Conservation (phyloP, 75 land plant genomes). For the Gnetum montanum region DNA sequence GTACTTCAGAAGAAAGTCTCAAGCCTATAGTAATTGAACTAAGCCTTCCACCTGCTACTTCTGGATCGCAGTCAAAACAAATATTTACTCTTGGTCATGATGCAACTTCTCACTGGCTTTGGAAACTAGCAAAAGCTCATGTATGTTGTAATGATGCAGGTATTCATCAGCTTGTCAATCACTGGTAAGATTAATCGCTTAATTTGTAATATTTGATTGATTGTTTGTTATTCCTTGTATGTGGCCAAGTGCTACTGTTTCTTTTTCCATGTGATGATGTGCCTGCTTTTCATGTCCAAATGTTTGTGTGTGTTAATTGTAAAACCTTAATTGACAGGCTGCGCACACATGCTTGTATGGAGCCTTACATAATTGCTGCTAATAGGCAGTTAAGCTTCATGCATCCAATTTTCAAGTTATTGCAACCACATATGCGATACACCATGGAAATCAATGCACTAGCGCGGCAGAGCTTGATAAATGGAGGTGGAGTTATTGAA, state of each 20-base stretch:
- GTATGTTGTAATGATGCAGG: conserved; percentile 74
- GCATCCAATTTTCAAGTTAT: conserved; percentile 76
- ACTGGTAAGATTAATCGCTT: conserved; percentile 46
- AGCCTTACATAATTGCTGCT: conserved; percentile 74
- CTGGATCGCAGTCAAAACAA: conserved; percentile 23
- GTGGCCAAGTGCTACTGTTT: neutral
- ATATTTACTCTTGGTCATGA: conserved; percentile 50
- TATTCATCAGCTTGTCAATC: conserved; percentile 71
- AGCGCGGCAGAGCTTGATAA: conserved; percentile 71
- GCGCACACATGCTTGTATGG: conserved; percentile 69
- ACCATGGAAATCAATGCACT: conserved; percentile 79
- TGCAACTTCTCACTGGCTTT: conserved; percentile 55
- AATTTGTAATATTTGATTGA: neutral
- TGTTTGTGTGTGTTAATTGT: neutral
- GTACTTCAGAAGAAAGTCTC: conserved; percentile 36
- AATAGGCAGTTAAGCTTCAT: conserved; percentile 74
- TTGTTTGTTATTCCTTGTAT: neutral
- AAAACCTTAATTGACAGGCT: conserved; percentile 46
- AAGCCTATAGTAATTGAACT: conserved; percentile 81
- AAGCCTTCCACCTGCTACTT: conserved; percentile 38
- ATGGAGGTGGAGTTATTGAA: conserved; percentile 78
- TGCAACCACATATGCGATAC: conserved; percentile 81
- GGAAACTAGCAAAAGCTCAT: conserved; percentile 83
- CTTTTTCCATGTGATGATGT: no score
- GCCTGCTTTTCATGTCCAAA: neutral